Evolutionary conservation across 345 rosid species (phyloP).

Genomic region (Noccaea bulbosa): DNA sequence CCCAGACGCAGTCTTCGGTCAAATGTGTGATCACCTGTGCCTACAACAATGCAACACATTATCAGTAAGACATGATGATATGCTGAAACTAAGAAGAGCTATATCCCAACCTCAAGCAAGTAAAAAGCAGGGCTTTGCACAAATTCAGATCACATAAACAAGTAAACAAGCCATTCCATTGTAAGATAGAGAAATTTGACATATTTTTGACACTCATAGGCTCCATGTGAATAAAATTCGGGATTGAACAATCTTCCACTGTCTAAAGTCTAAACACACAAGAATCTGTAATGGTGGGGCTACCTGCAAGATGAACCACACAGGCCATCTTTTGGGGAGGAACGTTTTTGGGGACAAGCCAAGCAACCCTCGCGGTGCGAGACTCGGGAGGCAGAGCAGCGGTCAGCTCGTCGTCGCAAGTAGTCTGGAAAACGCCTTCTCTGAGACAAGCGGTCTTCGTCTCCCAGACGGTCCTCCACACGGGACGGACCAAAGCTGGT

Average conservation of each 20-base stretch:
- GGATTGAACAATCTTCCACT: not conserved
- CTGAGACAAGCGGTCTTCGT: slow-evolving; percentile 67
- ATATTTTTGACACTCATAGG: not conserved
- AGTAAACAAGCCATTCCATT: not conserved
- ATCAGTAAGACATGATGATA: slow-evolving; percentile 3
- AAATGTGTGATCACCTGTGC: slow-evolving; percentile 94
- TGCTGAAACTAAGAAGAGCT: not conserved
- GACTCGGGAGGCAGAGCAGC: slow-evolving; percentile 90
- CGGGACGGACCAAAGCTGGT: slow-evolving; percentile 68
- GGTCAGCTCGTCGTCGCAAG: slow-evolving; percentile 77
- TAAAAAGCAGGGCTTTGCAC: not conserved
- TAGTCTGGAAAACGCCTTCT: slow-evolving; percentile 86
- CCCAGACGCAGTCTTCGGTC: slow-evolving; percentile 92
- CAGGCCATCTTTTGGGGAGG: slow-evolving; percentile 91
- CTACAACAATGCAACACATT: slow-evolving; percentile 50
- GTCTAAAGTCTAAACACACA: not conserved
- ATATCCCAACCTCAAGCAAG: not conserved
- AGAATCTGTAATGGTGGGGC: not conserved
- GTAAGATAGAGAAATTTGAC: not conserved
- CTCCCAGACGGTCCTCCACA: slow-evolving; percentile 96
- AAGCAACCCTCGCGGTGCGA: slow-evolving; percentile 83
- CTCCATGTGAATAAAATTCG: not conserved
- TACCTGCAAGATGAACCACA: slow-evolving; percentile 99
- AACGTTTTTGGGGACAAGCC: slow-evolving; percentile 74
- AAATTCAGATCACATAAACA: slow-evolving; percentile 22